phyloP scores from a whole-genome alignment of 75 land plant genomes.

The Azolla pinnata region DNA sequence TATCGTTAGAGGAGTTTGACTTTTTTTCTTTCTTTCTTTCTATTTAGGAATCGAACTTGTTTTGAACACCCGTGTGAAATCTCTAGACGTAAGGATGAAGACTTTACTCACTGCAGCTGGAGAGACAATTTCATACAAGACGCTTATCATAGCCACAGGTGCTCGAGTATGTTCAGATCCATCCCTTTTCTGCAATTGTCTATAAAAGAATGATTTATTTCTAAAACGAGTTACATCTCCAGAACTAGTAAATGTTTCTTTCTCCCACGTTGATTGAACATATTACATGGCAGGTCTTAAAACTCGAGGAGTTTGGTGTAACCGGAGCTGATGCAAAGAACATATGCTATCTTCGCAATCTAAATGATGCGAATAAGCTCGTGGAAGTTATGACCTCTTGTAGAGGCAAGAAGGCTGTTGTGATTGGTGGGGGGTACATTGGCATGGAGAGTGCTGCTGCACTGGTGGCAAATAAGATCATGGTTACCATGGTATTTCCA shows the following conservation, averaged over 20 bases:
- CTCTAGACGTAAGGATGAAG: slow-evolving; percentile 60
- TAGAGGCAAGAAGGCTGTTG: slow-evolving; percentile 73
- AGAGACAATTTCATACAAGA: slow-evolving; percentile 67
- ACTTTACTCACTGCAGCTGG: slow-evolving; percentile 62
- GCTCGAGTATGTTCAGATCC: slow-evolving; percentile 56
- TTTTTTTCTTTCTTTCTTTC: too few relatives aligned
- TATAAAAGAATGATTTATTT: not conserved
- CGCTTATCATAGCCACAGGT: slow-evolving; percentile 82
- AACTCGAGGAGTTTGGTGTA: slow-evolving; percentile 78
- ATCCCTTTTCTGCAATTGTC: slow-evolving; percentile 8
- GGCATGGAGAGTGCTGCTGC: slow-evolving; percentile 98
- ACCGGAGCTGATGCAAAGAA: slow-evolving; percentile 80
- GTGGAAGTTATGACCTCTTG: slow-evolving; percentile 53
- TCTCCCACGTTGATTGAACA: not conserved
- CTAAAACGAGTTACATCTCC: not conserved
- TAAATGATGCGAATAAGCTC: slow-evolving; percentile 68
- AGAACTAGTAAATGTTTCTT: not conserved
- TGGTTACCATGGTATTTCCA: slow-evolving; percentile 92
- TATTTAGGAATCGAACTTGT: slow-evolving; percentile 77
- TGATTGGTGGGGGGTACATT: slow-evolving; percentile 96
- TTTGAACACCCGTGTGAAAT: slow-evolving; percentile 60
- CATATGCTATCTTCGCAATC: slow-evolving; percentile 73
- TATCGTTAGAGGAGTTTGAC: too few relatives aligned
- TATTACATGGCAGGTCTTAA: slow-evolving; percentile 43
- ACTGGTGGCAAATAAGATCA: slow-evolving; percentile 58